Base-by-base conservation (phyloP, 768 basidiomycete species). In the Paxillus ammoniavirescens region DNA sequence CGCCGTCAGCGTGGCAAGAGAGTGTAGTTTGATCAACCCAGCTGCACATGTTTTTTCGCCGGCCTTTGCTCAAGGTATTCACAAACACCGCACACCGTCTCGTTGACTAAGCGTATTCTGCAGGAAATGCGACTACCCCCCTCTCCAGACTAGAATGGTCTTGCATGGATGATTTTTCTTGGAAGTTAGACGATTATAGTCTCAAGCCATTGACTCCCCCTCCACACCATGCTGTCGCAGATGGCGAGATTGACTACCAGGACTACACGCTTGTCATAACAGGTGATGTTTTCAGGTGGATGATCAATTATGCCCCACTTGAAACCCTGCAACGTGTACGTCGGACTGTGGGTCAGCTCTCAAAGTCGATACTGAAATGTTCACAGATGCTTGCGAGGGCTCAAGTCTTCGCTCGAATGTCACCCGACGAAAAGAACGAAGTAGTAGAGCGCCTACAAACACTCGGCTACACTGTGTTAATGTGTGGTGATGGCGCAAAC, bases 401-500 rank as follows among this genome's bases (percentile, higher is more conserved):
- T 2, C 92, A 97, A 67, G 86, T 98, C 43, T 99, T 94, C 68
- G 95, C 97, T 8, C 84, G 97, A 21, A 98, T 99, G 97, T 99
- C 97, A 8, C 97, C 97, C 0, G 97, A 98, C 66, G 97, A 98
- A 76, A 99, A 99, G 74, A 96, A 98, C 61, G 97, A 99, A 69
- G 84, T 98, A 15, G 92, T 99, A 15, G 96, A 98, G 69, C 83
- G 96, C 2, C 77, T 99, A 10, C 97, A 98, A 63, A 77, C 81
- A 2, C 80, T 99, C 21, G 97, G 96, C 9, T 99, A 98, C 67
- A 96, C 90, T 1, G 97, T 98, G 13, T 80, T 96, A 9, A 98
- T 98, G 88, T 98, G 97, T 61, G 97, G 97, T 33, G 97, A 99
- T 65, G 97, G 97, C 40, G 97, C 97, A 2, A 99, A 99, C 65